These are phyloP conservation scores for Cicer chorassanicum DNA, from an alignment of 306 rosid species.

Conservation along the genomic window DNA sequence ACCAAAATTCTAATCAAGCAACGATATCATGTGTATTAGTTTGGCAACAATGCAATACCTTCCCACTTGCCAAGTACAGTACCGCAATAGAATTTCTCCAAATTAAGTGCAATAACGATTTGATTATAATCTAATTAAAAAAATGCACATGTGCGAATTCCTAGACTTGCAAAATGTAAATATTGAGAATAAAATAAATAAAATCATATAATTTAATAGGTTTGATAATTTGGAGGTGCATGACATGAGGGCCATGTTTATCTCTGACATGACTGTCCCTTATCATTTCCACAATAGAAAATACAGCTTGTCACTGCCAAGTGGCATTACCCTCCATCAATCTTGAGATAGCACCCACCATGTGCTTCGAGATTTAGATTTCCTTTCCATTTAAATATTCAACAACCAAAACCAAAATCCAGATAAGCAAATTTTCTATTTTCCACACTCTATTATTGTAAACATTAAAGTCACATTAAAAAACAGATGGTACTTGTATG, in stretches of 20 bases:
- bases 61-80: constrained; percentile 19
- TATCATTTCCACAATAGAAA: constrained; percentile 41
- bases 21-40: constrained; percentile 14
- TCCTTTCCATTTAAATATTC: constrained; percentile 38
- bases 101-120: neutral
- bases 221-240: constrained; percentile 28
- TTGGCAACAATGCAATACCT: neutral
- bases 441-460: constrained; percentile 24
- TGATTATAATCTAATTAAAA: constrained; percentile 17
- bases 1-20: no score
- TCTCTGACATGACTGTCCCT: constrained; percentile 46
- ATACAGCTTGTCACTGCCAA: constrained; percentile 44
- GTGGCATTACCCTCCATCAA: constrained; percentile 42
- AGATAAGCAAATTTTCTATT: constrained; percentile 8
- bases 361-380: constrained; percentile 47
- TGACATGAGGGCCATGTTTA: constrained; percentile 41
- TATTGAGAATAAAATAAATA: neutral
- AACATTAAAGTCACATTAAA: neutral
- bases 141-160: constrained; percentile 35
- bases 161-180: neutral
- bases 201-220: constrained; percentile 1
- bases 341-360: constrained; percentile 46
- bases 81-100: neutral
- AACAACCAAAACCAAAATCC: constrained; percentile 38
- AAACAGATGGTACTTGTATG: neutral